phyloP scores from a whole-genome alignment of 2,329 filamentous ascomycete genomes.

The Sporothrix inflata region DNA sequence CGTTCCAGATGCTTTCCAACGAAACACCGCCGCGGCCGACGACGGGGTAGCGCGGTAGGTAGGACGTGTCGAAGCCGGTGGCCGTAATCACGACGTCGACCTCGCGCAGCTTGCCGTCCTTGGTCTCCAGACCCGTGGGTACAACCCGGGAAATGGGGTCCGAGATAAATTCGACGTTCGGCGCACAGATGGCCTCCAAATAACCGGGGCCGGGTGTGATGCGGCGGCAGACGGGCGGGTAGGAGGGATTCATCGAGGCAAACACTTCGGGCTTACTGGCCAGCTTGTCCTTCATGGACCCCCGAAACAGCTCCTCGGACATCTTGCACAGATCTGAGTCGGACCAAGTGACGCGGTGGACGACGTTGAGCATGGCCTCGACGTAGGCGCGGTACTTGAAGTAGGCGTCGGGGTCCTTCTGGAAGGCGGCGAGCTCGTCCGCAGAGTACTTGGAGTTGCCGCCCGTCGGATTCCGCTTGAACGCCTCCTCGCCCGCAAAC shows the following conservation, averaged over 20 bases:
- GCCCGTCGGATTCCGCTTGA: conserved; percentile 20
- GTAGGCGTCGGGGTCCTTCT: conserved; percentile 58
- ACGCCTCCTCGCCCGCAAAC: conserved; percentile 21
- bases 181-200: conserved; percentile 49
- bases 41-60: conserved; percentile 54
- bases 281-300: conserved; percentile 36
- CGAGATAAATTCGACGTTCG: conserved; percentile 53
- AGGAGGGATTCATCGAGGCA: conserved; percentile 51
- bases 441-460: conserved; percentile 35
- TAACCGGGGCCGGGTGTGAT: conserved; percentile 56
- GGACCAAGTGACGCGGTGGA: conserved; percentile 8
- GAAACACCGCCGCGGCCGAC: conserved; percentile 41
- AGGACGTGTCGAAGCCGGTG: conserved; percentile 59
- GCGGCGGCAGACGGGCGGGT: conserved; percentile 49
- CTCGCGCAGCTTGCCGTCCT: conserved; percentile 50
- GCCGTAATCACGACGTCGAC: conserved; percentile 62
- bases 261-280: conserved; percentile 37
- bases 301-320: conserved; percentile 24
- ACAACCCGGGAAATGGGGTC: conserved; percentile 50
- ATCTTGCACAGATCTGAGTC: conserved; percentile 35
- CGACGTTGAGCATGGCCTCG: conserved; percentile 53
- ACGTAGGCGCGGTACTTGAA: conserved; percentile 53
- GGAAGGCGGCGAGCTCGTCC: conserved; percentile 52
- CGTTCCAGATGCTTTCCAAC: conserved; percentile 14
- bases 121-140: conserved; percentile 51